Evolutionary conservation across 257 asterid species (phyloP).

Genomic region (Salvia rosmarinus): DNA sequence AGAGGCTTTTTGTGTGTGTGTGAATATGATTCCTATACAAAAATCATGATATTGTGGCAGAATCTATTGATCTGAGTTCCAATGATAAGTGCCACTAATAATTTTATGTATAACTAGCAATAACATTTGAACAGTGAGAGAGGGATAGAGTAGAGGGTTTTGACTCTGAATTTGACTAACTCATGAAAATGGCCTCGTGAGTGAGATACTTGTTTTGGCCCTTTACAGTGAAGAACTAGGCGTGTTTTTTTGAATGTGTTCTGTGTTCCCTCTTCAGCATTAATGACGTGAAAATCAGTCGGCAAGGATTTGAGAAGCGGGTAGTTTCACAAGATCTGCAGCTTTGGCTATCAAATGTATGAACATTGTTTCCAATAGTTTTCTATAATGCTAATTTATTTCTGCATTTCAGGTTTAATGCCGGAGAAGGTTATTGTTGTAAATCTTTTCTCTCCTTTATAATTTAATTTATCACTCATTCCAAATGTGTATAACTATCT

Average conservation of each 20-base stretch:
- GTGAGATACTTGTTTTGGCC: not conserved
- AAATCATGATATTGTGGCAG: not conserved
- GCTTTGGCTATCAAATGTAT: slow-evolving; percentile 96
- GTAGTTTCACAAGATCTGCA: slow-evolving; percentile 96
- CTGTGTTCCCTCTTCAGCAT: slow-evolving; percentile 49
- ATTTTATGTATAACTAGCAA: not conserved
- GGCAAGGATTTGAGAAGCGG: slow-evolving; percentile 95
- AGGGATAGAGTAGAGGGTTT: not conserved
- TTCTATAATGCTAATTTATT: not conserved
- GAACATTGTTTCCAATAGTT: not conserved
- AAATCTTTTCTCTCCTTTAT: not conserved
- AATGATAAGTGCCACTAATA: not conserved
- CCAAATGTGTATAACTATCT: slow-evolving; percentile 14
- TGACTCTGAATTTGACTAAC: not conserved
- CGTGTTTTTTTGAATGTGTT: not conserved
- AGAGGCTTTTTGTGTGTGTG: not conserved
- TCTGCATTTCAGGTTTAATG: not conserved
- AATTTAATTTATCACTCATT: not conserved
- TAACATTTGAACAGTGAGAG: not conserved
- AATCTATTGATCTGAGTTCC: not conserved
- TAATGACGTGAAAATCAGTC: slow-evolving; percentile 59
- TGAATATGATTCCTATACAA: not conserved
- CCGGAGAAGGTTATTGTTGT: not conserved
- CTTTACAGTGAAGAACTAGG: not conserved
- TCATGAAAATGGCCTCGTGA: not conserved